These are phyloP conservation scores for Trichoderma sp. DNA, from an alignment of 2,329 filamentous ascomycete genomes.

Conservation along the genomic window DNA sequence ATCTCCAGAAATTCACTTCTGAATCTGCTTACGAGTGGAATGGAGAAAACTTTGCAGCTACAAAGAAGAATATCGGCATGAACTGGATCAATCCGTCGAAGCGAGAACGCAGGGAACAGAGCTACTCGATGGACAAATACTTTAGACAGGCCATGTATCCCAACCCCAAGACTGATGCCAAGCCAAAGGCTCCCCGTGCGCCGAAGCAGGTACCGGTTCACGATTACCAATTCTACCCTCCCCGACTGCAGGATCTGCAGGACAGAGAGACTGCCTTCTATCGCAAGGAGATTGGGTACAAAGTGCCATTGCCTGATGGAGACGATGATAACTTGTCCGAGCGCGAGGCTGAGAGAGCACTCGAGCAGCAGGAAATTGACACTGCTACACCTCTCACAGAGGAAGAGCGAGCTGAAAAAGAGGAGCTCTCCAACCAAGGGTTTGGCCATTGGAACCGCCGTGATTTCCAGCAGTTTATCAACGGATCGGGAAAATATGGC, in stretches of 20 bases:
- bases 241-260: conserved; percentile 80
- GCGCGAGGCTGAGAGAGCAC: conserved; percentile 81
- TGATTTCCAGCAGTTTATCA: conserved; percentile 98
- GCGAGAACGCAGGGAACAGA: conserved; percentile 96
- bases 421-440: conserved; percentile 75
- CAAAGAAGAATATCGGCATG: conserved; percentile 88
- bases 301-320: conserved; percentile 85
- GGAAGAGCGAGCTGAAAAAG: conserved; percentile 85
- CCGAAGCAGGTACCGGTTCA: conserved; percentile 91
- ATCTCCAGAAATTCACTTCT: conserved; percentile 95
- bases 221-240: conserved; percentile 96
- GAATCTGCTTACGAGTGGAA: conserved; percentile 99
- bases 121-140: conserved; percentile 98
- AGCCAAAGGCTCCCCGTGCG: conserved; percentile 92
- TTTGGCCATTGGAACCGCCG: conserved; percentile 95
- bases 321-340: conserved; percentile 84
- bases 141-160: conserved; percentile 85
- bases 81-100: conserved; percentile 99
- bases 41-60: conserved; percentile 88
- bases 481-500: conserved; percentile 90
- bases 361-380: conserved; percentile 91
- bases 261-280: conserved; percentile 96
- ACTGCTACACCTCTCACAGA: conserved; percentile 85
- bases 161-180: conserved; percentile 80
- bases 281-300: conserved; percentile 94